Evolutionary conservation across 768 basidiomycete species (phyloP).

Genomic region (Lactifluus echinatus): DNA sequence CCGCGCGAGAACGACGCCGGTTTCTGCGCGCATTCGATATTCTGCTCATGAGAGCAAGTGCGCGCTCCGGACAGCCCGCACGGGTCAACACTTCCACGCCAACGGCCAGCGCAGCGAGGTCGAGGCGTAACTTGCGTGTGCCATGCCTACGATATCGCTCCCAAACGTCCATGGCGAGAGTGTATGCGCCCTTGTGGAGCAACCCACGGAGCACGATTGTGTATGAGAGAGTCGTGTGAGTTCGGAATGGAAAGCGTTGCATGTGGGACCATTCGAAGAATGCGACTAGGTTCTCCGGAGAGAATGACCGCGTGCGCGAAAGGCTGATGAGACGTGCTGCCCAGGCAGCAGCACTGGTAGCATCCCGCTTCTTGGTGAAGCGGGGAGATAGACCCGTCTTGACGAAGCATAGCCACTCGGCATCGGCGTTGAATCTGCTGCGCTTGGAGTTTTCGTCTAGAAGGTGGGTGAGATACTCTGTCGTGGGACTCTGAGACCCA

Average conservation of each 20-base stretch:
- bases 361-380: neutral
- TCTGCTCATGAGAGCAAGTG: constrained; percentile 41
- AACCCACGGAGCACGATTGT: constrained; percentile 49
- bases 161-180: constrained; percentile 32
- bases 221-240: constrained; percentile 38
- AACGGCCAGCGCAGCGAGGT: constrained; percentile 38
- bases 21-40: constrained; percentile 21
- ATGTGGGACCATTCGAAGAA: constrained; percentile 31
- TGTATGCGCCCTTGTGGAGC: constrained; percentile 33
- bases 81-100: constrained; percentile 45
- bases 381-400: neutral
- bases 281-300: constrained; percentile 29
- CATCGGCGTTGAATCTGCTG: neutral
- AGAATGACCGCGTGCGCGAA: constrained; percentile 1
- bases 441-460: constrained; percentile 7
- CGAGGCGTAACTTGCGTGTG: constrained; percentile 28
- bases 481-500: neutral
- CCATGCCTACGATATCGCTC: constrained; percentile 5
- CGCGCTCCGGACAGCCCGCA: constrained; percentile 36
- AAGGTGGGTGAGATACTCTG: constrained; percentile 13
- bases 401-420: constrained; percentile 5
- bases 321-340: constrained; percentile 11
- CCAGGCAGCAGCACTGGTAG: constrained; percentile 2
- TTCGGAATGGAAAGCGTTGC: constrained; percentile 27
- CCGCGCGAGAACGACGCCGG: too few relatives aligned